phyloP scores from a whole-genome alignment of 495 filamentous ascomycete species.

The Tirmania nivea region DNA sequence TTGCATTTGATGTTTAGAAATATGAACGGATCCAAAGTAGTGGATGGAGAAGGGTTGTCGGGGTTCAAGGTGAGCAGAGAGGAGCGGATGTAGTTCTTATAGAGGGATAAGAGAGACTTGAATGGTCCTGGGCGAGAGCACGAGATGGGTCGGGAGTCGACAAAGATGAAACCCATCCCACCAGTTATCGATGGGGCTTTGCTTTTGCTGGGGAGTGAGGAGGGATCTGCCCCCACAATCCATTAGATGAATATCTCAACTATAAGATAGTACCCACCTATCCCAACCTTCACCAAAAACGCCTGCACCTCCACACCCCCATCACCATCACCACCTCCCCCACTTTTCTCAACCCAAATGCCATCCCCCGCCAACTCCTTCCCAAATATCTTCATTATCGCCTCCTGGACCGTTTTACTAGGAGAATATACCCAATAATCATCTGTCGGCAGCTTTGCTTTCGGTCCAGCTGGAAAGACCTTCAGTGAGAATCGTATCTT shows the following conservation, averaged over 20 bases:
- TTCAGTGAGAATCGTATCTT: constrained; percentile 41
- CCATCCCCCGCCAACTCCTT: constrained; percentile 38
- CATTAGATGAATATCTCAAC: neutral
- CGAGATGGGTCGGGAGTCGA: constrained; percentile 61
- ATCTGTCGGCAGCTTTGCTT: constrained; percentile 21
- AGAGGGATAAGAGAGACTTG: constrained; percentile 41
- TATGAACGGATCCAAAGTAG: constrained; percentile 46
- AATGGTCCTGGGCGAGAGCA: constrained; percentile 32
- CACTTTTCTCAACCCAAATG: constrained; percentile 18
- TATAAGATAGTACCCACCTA: neutral
- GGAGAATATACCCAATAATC: constrained; percentile 55
- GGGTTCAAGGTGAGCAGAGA: constrained; percentile 14
- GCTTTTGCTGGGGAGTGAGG: neutral
- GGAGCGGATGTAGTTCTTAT: constrained; percentile 34
- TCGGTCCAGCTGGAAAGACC: constrained; percentile 24
- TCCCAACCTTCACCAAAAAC: constrained; percentile 34
- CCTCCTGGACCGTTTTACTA: constrained; percentile 35
- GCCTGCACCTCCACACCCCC: constrained; percentile 26
- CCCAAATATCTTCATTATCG: constrained; percentile 49
- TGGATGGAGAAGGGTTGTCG: constrained; percentile 5
- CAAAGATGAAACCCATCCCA: constrained; percentile 42
- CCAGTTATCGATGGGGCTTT: constrained; percentile 31
- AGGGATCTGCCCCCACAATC: neutral
- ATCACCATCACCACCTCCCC: constrained; percentile 2
- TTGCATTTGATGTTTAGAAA: constrained; percentile 52